Conservation (phyloP, 352 stramenopile species). For the Phytophthora cryptogea region DNA sequence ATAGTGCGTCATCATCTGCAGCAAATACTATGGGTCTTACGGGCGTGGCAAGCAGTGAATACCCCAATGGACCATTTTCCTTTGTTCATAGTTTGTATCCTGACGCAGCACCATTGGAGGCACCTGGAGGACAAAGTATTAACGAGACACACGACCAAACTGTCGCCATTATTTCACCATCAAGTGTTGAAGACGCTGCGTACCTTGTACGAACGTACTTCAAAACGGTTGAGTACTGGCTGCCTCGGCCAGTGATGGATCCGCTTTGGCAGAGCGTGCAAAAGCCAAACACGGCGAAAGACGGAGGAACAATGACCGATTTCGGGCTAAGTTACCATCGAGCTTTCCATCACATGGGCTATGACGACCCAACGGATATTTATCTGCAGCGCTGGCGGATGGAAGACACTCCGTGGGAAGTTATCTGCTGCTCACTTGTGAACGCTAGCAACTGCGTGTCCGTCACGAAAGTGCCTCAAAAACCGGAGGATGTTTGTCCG, state of each 20-base stretch:
- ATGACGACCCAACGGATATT: conserved; percentile 98
- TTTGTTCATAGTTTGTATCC: conserved; percentile 94
- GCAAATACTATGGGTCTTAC: conserved; percentile 86
- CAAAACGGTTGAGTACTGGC: conserved; percentile 94
- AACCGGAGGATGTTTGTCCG: conserved; percentile 44
- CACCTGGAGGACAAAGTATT: conserved; percentile 70
- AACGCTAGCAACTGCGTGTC: conserved; percentile 62
- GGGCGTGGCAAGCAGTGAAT: conserved; percentile 88
- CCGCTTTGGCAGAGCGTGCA: conserved; percentile 97
- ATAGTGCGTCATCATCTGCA: conserved; percentile 61
- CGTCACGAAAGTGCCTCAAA: conserved; percentile 42
- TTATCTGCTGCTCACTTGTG: conserved; percentile 85
- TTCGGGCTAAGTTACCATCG: conserved; percentile 97
- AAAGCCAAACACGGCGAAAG: conserved; percentile 23
- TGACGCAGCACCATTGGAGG: conserved; percentile 79
- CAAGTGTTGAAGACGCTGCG: conserved; percentile 36
- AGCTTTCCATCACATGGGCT: conserved; percentile 93
- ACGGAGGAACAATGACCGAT: conserved; percentile 61
- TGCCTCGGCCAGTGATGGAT: conserved; percentile 96
- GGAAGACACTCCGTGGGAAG: conserved; percentile 93
- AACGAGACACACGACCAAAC: conserved; percentile 97
- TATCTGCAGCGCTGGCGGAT: conserved; percentile 96
- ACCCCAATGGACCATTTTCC: conserved; percentile 92
- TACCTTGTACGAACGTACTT: conserved; percentile 96
- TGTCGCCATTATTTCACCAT: conserved; percentile 49